These are phyloP conservation scores for Rhinocladiella similis DNA, from an alignment of 2,329 filamentous ascomycete genomes.

Conservation along the genomic window DNA sequence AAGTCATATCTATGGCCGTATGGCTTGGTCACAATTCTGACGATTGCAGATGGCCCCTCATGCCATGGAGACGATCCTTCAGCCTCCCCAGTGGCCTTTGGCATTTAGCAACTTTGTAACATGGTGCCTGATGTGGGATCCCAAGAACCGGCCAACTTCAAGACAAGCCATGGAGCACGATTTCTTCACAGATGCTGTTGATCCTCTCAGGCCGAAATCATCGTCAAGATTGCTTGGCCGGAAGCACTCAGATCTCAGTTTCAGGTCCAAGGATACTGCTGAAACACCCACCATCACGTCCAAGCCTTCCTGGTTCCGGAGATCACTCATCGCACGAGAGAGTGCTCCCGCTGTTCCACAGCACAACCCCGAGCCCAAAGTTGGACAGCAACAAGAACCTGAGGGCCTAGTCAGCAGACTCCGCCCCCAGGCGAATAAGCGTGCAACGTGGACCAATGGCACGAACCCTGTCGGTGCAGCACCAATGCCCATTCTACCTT, in stretches of 20 bases:
- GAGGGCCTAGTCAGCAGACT: slow-evolving; percentile 52
- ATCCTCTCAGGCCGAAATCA: slow-evolving; percentile 89
- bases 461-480: slow-evolving; percentile 66
- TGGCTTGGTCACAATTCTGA: slow-evolving; percentile 14
- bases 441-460: slow-evolving; percentile 91
- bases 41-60: slow-evolving; percentile 85
- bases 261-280: slow-evolving; percentile 64
- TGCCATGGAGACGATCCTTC: slow-evolving; percentile 90
- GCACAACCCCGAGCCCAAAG: slow-evolving; percentile 39
- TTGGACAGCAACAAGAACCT: slow-evolving; percentile 39
- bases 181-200: slow-evolving; percentile 88
- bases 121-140: slow-evolving; percentile 99
- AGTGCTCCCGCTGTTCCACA: slow-evolving; percentile 61
- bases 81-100: slow-evolving; percentile 85
- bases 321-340: slow-evolving; percentile 83
- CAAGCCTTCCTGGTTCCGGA: slow-evolving; percentile 95
- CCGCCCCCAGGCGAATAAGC: slow-evolving; percentile 68
- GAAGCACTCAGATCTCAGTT: slow-evolving; percentile 82
- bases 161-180: slow-evolving; percentile 93
- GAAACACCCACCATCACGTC: slow-evolving; percentile 63
- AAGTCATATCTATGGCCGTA: slow-evolving; percentile 28
- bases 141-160: slow-evolving; percentile 85
- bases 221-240: slow-evolving; percentile 81
- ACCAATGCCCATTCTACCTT: slow-evolving; percentile 94
- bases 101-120: slow-evolving; percentile 91